Evolutionary conservation across 805 yeast genomes (phyloP).

Genomic region (Myxozyma udenii): DNA sequence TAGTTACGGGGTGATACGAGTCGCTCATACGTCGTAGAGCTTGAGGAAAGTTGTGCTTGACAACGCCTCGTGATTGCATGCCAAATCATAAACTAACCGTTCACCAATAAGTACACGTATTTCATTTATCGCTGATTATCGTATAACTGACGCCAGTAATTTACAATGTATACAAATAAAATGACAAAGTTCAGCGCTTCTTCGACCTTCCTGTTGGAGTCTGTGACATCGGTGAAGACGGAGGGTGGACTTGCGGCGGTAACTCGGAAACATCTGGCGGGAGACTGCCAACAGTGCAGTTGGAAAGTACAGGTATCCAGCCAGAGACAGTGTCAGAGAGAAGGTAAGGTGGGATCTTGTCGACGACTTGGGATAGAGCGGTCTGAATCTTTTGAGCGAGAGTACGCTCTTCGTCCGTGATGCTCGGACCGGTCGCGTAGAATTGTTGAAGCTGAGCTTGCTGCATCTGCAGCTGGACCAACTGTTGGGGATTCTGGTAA

Average conservation of each 20-base stretch:
- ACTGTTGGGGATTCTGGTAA: conserved; percentile 20
- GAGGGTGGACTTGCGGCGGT: background rate
- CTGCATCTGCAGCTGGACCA: conserved; percentile 31
- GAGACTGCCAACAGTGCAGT: conserved; percentile 19
- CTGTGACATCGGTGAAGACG: background rate
- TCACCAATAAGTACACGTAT: too few relatives aligned
- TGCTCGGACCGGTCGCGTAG: conserved; percentile 17
- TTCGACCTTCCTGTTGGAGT: background rate
- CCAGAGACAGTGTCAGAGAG: conserved; percentile 22
- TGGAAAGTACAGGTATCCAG: conserved; percentile 19
- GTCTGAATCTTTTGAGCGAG: conserved; percentile 31
- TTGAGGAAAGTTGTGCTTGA: too few relatives aligned
- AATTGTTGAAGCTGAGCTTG: conserved; percentile 17
- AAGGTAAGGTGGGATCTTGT: conserved; percentile 24
- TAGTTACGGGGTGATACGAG: too few relatives aligned
- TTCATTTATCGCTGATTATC: too few relatives aligned
- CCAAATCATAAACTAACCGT: too few relatives aligned
- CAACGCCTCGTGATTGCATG: too few relatives aligned
- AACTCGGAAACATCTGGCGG: conserved; percentile 20
- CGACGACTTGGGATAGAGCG: conserved; percentile 14
- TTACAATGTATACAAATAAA: too few relatives aligned
- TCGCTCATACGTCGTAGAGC: too few relatives aligned
- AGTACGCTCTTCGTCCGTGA: conserved; percentile 37
- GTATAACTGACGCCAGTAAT: too few relatives aligned
- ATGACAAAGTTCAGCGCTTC: background rate